Evolutionary conservation across 306 rosid species (phyloP), one percentile per base, ranked within the genome.

Genomic region (Ceratonia siliqua): DNA sequence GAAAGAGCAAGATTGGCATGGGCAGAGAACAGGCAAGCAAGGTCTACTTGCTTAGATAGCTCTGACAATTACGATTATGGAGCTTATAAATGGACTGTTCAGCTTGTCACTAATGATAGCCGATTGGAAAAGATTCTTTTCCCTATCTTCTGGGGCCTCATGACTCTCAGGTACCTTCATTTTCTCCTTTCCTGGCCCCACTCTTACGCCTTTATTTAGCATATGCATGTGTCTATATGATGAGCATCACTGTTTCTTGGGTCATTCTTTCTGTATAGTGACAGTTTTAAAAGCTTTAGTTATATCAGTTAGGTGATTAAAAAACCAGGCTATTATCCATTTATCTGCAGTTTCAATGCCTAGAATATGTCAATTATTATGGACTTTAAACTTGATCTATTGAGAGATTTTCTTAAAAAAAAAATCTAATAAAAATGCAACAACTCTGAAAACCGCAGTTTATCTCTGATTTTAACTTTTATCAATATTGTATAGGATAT

Each of bases 121-220:
- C 86, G 97, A 48, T 82, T 91, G 70, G 97, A 94, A 42, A 94
- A 93, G 74, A 91, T 94, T 17, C 92, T 94, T 18, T 87, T 91
- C 39, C 98, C 97, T 41, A 87, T 91, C 83, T 94, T 91, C 74
- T 94, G 96, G 96, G 98, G 96, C 73, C 88, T 94, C 28, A 94
- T 94, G 98, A 94, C 98, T 78, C 96, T 94, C 18, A 91, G 98
- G 98, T 84, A 30, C 33, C 28, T 5, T 12, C 2, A 15, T 24
- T 69, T 42, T 35, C 61, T 11, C 9, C n/a, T 11, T 21, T 3
- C 14, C 36, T 15, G 32, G 68, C 28, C 39, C 80, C 68, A 18
- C 52, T 53, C 46, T 0, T 36, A 0, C 45, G 17, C 11, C 13
- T 1, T 13, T 18, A 5, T 76, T 55, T 55, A 7, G 3, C 30